Percentiles rank a stretch among this genome's conserved stretches.
Conservation (phyloP, 805 yeast genomes). For the Suhomyces sp. region DNA sequence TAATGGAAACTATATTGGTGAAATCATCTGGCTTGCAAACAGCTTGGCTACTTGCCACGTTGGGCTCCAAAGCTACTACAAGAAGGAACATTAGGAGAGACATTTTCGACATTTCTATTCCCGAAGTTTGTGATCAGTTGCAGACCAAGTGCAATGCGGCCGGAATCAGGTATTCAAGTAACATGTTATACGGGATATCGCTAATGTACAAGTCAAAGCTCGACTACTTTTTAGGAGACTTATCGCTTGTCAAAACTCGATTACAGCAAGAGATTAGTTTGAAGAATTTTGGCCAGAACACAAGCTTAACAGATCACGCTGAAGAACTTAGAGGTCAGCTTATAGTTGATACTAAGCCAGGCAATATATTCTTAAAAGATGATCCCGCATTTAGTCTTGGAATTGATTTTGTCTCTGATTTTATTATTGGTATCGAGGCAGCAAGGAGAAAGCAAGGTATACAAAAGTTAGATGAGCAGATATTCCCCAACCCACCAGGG, state of each 20-base stretch:
- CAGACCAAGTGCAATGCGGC: conserved; percentile 1
- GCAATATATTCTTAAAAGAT: conserved; percentile 14
- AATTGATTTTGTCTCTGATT: conserved; percentile 17
- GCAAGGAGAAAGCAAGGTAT: conserved; percentile 16
- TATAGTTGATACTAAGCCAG: not conserved
- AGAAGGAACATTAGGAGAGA: conserved; percentile 28
- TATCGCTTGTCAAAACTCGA: conserved; percentile 9
- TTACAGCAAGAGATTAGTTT: not conserved
- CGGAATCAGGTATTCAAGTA: conserved; percentile 37
- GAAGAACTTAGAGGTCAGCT: not conserved
- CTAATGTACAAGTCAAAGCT: conserved; percentile 49
- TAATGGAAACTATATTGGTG: not conserved
- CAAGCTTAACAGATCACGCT: not conserved
- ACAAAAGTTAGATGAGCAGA: conserved; percentile 9
- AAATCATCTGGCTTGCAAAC: conserved; percentile 8
- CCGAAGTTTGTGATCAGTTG: conserved; percentile 35
- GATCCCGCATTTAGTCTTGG: conserved; percentile 27
- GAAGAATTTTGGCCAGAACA: not conserved
- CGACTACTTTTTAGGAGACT: conserved; percentile 40
- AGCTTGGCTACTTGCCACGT: conserved; percentile 42
- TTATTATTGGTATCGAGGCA: conserved; percentile 5
- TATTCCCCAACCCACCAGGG: conserved; percentile 8
- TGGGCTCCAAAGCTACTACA: conserved; percentile 31
- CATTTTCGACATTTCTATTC: conserved; percentile 38
- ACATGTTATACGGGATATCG: conserved; percentile 47